Percentiles rank a stretch among this genome's conserved stretches.
phyloP scores from a whole-genome alignment of 1,139 yeast genomes.

The Nakaseomyces glabratus region DNA sequence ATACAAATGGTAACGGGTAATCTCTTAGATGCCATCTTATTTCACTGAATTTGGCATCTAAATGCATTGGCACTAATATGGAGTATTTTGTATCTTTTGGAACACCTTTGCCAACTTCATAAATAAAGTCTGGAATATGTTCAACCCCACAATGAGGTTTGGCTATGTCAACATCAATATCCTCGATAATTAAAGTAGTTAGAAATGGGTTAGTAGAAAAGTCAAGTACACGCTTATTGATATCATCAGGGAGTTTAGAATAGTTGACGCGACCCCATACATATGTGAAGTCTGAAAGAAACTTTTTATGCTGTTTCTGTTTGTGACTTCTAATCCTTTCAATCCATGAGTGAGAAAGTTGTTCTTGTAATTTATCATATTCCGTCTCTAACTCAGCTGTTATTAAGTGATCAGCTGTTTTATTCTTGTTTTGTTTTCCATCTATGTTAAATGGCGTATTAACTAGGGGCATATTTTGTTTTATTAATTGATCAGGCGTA shows the following conservation, averaged over 20 bases:
- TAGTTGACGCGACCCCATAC: slow-evolving; percentile 42
- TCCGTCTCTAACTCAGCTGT: slow-evolving; percentile 11
- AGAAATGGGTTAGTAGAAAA: slow-evolving; percentile 58
- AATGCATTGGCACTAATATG: slow-evolving; percentile 53
- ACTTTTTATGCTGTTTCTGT: slow-evolving; percentile 37
- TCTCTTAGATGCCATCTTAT: slow-evolving; percentile 57
- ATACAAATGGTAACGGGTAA: slow-evolving; percentile 48
- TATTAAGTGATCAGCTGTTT: slow-evolving; percentile 9
- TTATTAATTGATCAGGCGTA: slow-evolving; percentile 6
- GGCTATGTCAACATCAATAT: slow-evolving; percentile 45
- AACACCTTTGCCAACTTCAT: slow-evolving; percentile 72
- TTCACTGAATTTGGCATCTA: slow-evolving; percentile 40
- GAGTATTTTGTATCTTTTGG: slow-evolving; percentile 66
- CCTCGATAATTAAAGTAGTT: slow-evolving; percentile 46
- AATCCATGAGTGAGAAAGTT: slow-evolving; percentile 69
- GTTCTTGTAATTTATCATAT: slow-evolving; percentile 32
- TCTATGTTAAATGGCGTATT: slow-evolving; percentile 11
- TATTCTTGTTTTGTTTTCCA: slow-evolving; percentile 9
- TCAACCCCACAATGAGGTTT: slow-evolving; percentile 49
- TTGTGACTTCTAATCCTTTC: slow-evolving; percentile 45
- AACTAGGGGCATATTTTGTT: slow-evolving; percentile 10
- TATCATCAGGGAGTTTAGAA: slow-evolving; percentile 37
- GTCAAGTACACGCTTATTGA: slow-evolving; percentile 49
- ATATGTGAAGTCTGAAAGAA: slow-evolving; percentile 44
- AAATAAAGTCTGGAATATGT: slow-evolving; percentile 50